phyloP scores from a whole-genome alignment of 2,329 filamentous ascomycete genomes.

The Hymenotorrendiella dingleyae region DNA sequence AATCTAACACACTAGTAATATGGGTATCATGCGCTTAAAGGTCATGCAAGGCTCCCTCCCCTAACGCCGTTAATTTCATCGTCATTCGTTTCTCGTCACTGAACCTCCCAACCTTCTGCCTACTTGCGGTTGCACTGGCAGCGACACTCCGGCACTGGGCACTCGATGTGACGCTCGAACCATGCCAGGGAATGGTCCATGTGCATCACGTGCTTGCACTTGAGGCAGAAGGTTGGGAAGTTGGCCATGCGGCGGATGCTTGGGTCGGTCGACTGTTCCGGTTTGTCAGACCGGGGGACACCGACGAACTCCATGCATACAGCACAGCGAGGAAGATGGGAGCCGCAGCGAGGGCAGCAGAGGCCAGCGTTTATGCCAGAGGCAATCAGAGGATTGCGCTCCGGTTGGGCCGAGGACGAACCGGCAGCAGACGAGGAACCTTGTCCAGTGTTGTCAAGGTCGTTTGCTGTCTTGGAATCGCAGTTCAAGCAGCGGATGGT shows the following conservation, averaged over 20 bases:
- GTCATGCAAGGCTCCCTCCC: no score
- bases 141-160: slow-evolving; percentile 62
- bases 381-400: slow-evolving; percentile 50
- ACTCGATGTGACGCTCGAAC: slow-evolving; percentile 60
- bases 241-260: slow-evolving; percentile 42
- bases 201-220: slow-evolving; percentile 63
- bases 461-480: slow-evolving; percentile 51
- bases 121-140: slow-evolving; percentile 46
- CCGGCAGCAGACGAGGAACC: slow-evolving; percentile 13
- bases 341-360: slow-evolving; percentile 60
- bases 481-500: slow-evolving; percentile 74
- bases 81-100: no score
- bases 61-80: no score
- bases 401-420: slow-evolving; percentile 17
- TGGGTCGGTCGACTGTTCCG: slow-evolving; percentile 44
- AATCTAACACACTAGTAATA: no score
- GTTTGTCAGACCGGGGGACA: slow-evolving; percentile 53
- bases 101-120: neutral
- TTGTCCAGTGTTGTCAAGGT: slow-evolving; percentile 21
- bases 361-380: slow-evolving; percentile 55
- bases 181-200: slow-evolving; percentile 62
- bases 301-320: slow-evolving; percentile 63
- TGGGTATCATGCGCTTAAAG: no score
- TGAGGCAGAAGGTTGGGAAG: slow-evolving; percentile 64
- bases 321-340: slow-evolving; percentile 61